phyloP scores from a whole-genome alignment of 192 early-diverging fungal genomes.

The Rhizophlyctis rosea region DNA sequence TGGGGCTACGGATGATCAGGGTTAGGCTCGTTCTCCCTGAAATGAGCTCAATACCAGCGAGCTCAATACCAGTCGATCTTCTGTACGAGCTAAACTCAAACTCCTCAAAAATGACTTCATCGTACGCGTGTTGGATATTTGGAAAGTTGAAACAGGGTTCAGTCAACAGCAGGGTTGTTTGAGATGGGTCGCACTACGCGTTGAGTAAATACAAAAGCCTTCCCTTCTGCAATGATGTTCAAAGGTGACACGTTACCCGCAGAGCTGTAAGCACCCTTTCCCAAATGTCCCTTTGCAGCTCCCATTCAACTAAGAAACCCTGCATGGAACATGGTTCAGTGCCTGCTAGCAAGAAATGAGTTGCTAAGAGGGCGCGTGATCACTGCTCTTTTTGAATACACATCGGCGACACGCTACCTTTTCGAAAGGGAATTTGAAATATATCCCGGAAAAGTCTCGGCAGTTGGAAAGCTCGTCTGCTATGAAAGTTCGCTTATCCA shows the following conservation, averaged over 20 bases:
- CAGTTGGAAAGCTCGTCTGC: slow-evolving; percentile 65
- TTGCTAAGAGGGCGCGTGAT: background rate
- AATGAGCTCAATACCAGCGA: too few relatives aligned
- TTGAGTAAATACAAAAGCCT: background rate
- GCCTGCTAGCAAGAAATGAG: slow-evolving; percentile 13
- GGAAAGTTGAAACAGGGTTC: slow-evolving; percentile 81
- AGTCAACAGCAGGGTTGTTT: slow-evolving; percentile 63
- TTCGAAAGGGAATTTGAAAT: slow-evolving; percentile 75
- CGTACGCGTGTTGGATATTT: slow-evolving; percentile 64
- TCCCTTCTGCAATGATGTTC: slow-evolving; percentile 8
- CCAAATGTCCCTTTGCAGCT: slow-evolving; percentile 73
- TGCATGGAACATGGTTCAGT: too few relatives aligned
- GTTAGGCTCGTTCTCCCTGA: too few relatives aligned
- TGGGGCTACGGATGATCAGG: too few relatives aligned
- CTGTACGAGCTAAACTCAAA: slow-evolving; percentile 60
- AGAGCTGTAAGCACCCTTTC: slow-evolving; percentile 57
- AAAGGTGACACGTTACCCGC: background rate
- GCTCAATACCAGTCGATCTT: slow-evolving; percentile 12
- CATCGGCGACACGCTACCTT: slow-evolving; percentile 40
- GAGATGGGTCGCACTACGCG: slow-evolving; percentile 51
- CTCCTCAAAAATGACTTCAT: slow-evolving; percentile 86
- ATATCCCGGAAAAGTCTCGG: slow-evolving; percentile 69
- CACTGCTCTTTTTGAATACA: background rate
- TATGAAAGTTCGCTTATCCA: slow-evolving; percentile 52
- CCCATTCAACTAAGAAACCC: slow-evolving; percentile 78